Evolutionary conservation across 2,329 filamentous ascomycete genomes (phyloP), one percentile per base, ranked within the genome.

Genomic region (Macrophomina tecta): DNA sequence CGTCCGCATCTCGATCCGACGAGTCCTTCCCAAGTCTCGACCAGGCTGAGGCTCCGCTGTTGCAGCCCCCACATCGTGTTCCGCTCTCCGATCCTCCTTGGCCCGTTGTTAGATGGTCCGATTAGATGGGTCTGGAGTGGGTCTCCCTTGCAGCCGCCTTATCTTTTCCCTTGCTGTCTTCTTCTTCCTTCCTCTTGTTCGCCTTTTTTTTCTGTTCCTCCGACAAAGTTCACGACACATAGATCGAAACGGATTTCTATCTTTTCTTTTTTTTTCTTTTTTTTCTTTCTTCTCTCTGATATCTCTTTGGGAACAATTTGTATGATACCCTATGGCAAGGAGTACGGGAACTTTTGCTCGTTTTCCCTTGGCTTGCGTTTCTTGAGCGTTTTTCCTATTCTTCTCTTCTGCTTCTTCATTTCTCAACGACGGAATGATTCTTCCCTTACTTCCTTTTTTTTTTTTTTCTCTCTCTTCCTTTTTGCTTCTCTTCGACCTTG

Each of bases 241-340:
- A 62, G 42, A 62, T 38, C 28, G 58, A n/a, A 36, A 49, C 58
- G 58, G 58, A 23, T 23, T 30, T 34, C n/a, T 3, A 23, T 23
- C 23, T 23, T 23, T 23, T 23, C 23, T 23, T 23, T 23, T 23
- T 18, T 18, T 18, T 38, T 45, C 14, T 18, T n/a, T 16, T 34
- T 32, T 12, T 32, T 11, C 18, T 34, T 46, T 42, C 38, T 30
- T 45, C 4, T 45, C 23, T 16, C 16, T 46, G 36, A 28, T 38
- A 30, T 48, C 14, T 61, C 55, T 14, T 49, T 38, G 42, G 8
- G 18, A 62, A 62, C 5, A 28, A 5, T 62, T 62, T 49, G 58
- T 62, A 62, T 62, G 58, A 62, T 62, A 62, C 58, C 58, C 58
- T 30, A 18, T 46, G 46, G 58, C 23, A 30, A 36, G 45, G 45